Evolutionary conservation across 371 early-diverging fungal genomes (phyloP), one percentile per base, ranked within the genome.

Genomic region (Sporodiniella umbellata): DNA sequence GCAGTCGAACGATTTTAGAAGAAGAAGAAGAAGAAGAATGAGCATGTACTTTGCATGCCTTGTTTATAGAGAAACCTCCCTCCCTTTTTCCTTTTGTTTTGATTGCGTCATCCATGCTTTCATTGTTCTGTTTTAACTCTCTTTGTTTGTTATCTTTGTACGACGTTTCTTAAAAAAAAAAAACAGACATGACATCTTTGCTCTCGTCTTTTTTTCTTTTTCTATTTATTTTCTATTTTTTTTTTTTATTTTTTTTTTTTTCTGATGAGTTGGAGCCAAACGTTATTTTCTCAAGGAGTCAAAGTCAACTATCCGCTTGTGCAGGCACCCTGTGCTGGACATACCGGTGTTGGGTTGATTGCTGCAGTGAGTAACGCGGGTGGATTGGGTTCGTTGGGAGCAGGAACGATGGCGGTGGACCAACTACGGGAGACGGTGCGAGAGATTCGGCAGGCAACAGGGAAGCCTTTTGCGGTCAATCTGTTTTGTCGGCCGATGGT

Each of bases 271-370:
- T 58, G 53, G 58, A 25, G 48, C 17, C 22, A 37, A 6, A 59
- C 54, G 12, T 33, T 51, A 28, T 43, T 60, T 15, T 42, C 61
- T 18, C 14, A 30, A 25, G 56, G 52, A 17, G 33, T 60, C 10
- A 43, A 52, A 8, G n/a, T 75, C 8, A 53, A 54, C 11, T 71
- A 63, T 25, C 75, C 75, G 3, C 56, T 75, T 37, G 42, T 75
- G 5, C 68, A 68, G 43, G 75, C 72, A 44, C 75, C 75, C 6
- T 69, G 68, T 44, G 75, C 72, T 11, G 72, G 72, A 0, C 72
- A 71, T 26, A 62, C 75, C 2, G 57, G 53, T 3, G 55, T 43
- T 8, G 58, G 62, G 0, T 51, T 75, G 0, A 60, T 69, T 12
- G 69, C 72, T 1, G 61, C 64, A 24, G 70, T 71, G 0, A 60